A percentile compares a stretch with the other conserved stretches of the same genome.
Conservation (phyloP, 345 rosid species). For the Conringia planisiliqua region DNA sequence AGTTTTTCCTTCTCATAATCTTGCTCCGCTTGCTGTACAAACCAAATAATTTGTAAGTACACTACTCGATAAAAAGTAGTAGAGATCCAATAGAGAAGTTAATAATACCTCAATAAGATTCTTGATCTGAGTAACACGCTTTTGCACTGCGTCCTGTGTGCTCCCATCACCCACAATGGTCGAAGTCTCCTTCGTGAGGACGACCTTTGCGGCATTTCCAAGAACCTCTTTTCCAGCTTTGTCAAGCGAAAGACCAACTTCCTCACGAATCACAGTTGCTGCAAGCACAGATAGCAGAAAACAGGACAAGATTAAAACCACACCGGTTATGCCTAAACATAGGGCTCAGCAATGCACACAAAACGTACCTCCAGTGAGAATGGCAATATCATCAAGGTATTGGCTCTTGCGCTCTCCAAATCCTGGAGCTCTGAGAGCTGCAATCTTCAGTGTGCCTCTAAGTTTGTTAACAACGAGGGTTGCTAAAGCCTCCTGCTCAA, state of each 20-base stretch:
- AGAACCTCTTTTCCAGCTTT: conserved; percentile 90
- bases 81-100: not conserved
- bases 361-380: conserved; percentile 66
- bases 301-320: not conserved
- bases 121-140: conserved; percentile 86
- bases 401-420: conserved; percentile 97
- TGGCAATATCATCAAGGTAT: conserved; percentile 96
- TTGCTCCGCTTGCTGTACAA: conserved; percentile 74
- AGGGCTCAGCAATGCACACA: not conserved
- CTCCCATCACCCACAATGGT: conserved; percentile 98
- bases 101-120: conserved; percentile 75
- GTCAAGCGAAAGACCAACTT: conserved; percentile 92
- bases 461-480: conserved; percentile 96
- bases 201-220: conserved; percentile 88
- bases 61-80: not conserved
- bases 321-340: not conserved
- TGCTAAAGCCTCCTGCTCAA: conserved; percentile 96
- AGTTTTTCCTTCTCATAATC: conserved; percentile 95
- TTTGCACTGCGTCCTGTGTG: conserved; percentile 90
- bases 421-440: conserved; percentile 97
- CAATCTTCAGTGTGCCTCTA: conserved; percentile 88
- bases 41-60: not conserved
- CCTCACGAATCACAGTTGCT: conserved; percentile 93
- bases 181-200: conserved; percentile 86
- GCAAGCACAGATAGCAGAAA: not conserved